Evolutionary conservation across 148 eudicot species (phyloP).

Genomic region (Persicaria tinctoria): DNA sequence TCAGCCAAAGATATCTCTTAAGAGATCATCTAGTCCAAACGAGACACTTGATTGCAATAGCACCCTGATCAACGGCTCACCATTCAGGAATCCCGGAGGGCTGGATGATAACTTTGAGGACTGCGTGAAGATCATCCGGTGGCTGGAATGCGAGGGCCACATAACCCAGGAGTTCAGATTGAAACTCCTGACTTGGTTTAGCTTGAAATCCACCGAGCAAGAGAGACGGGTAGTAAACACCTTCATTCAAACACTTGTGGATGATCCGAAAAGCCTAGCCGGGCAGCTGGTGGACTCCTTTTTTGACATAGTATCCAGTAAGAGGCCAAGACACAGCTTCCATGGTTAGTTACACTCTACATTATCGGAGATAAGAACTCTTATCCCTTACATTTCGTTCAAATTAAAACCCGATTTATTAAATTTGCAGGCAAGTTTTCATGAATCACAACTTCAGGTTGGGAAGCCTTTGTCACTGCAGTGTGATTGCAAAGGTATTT

Average conservation of each 20-base stretch:
- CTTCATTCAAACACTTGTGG: conserved; percentile 53
- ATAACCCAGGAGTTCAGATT: conserved; percentile 62
- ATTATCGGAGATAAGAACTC: not conserved
- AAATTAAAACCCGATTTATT: not conserved
- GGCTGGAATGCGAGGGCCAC: conserved; percentile 59
- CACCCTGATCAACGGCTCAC: conserved; percentile 47
- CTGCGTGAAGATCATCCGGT: conserved; percentile 67
- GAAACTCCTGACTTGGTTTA: conserved; percentile 80
- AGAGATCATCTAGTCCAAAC: conserved; percentile 44
- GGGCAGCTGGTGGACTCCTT: conserved; percentile 80
- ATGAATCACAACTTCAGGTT: conserved; percentile 14
- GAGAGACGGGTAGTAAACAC: conserved; percentile 79
- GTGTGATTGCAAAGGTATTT: not conserved
- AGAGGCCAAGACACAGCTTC: conserved; percentile 51
- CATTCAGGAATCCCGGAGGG: conserved; percentile 25
- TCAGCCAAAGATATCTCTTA: conserved; percentile 23
- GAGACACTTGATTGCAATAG: conserved; percentile 71
- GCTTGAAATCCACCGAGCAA: conserved; percentile 77
- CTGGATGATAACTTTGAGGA: conserved; percentile 71
- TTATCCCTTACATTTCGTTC: not conserved
- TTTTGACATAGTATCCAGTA: conserved; percentile 53
- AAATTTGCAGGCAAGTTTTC: conserved; percentile 21
- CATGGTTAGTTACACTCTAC: conserved; percentile 23
- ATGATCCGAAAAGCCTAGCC: conserved; percentile 76
- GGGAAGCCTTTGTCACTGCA: not conserved